These are phyloP conservation scores for Chrysoporthe cubensis DNA, from an alignment of 2,329 filamentous ascomycete genomes.

Conservation along the genomic window DNA sequence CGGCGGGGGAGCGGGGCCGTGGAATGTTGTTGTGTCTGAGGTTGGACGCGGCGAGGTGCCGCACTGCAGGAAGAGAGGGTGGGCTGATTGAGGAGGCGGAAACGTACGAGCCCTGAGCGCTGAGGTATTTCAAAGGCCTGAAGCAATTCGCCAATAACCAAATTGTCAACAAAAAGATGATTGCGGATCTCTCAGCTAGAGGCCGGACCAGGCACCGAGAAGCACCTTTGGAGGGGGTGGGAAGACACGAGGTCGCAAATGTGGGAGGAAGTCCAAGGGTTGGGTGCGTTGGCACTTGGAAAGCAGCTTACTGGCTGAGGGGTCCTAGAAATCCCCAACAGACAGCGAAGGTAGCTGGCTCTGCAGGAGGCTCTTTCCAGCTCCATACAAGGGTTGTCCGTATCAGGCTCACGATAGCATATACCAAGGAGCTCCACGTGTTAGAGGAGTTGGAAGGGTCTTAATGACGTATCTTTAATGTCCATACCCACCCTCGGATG, in stretches of 20 bases:
- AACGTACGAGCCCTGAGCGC: constrained; percentile 5
- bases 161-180: constrained; percentile 26
- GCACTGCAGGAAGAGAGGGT: neutral
- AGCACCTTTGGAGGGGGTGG: neutral
- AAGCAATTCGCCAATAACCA: constrained; percentile 18
- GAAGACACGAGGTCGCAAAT: neutral
- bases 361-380: neutral
- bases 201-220: neutral
- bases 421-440: neutral
- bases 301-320: neutral
- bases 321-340: no score
- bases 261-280: neutral
- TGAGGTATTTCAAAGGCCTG: constrained; percentile 14
- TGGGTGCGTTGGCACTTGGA: neutral
- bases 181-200: constrained; percentile 8
- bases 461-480: neutral
- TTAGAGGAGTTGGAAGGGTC: neutral
- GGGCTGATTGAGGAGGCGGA: neutral
- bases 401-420: neutral
- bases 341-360: neutral
- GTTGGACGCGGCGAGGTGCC: constrained; percentile 6
- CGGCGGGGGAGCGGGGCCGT: neutral
- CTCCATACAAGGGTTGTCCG: neutral
- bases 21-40: constrained; percentile 10
- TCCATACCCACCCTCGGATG: neutral